These are phyloP conservation scores for Backusella australiensis DNA, from an alignment of 192 early-diverging fungal genomes.

Conservation along the genomic window DNA sequence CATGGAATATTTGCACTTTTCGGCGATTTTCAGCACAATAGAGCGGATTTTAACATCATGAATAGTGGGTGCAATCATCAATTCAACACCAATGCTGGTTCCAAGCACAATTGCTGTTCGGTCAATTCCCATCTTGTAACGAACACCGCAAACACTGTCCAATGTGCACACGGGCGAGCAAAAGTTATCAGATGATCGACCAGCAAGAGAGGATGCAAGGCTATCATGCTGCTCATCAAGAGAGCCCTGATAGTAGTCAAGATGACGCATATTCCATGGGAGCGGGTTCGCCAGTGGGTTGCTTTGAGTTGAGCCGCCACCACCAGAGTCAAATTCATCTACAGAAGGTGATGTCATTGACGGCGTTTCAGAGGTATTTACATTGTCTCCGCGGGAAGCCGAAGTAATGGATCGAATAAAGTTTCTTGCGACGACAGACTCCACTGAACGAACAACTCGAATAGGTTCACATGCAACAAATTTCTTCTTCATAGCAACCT, in stretches of 20 bases:
- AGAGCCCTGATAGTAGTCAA: neutral
- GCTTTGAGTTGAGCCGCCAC: neutral
- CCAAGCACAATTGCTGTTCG: slow-evolving; percentile 26
- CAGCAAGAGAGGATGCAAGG: slow-evolving; percentile 9
- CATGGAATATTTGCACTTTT: slow-evolving; percentile 17
- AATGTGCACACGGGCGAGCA: neutral
- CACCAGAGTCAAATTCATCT: neutral
- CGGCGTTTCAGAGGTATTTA: neutral
- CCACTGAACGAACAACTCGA: slow-evolving; percentile 19
- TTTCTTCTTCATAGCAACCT: slow-evolving; percentile 3
- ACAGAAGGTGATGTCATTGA: neutral
- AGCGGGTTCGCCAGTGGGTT: neutral
- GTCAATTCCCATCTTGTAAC: slow-evolving; percentile 13
- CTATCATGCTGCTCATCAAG: slow-evolving; percentile 27
- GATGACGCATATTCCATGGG: slow-evolving; percentile 8
- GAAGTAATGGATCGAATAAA: neutral
- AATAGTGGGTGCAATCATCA: slow-evolving; percentile 18
- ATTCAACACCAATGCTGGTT: slow-evolving; percentile 21
- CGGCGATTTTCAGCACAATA: neutral
- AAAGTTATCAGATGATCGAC: slow-evolving; percentile 11
- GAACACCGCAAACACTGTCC: neutral
- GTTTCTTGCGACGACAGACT: neutral
- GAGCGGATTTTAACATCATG: neutral
- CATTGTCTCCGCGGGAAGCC: neutral
- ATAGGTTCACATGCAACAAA: neutral